These are phyloP conservation scores for Paralagenidium karlingii DNA, from an alignment of 352 stramenopile species.

Conservation along the genomic window DNA sequence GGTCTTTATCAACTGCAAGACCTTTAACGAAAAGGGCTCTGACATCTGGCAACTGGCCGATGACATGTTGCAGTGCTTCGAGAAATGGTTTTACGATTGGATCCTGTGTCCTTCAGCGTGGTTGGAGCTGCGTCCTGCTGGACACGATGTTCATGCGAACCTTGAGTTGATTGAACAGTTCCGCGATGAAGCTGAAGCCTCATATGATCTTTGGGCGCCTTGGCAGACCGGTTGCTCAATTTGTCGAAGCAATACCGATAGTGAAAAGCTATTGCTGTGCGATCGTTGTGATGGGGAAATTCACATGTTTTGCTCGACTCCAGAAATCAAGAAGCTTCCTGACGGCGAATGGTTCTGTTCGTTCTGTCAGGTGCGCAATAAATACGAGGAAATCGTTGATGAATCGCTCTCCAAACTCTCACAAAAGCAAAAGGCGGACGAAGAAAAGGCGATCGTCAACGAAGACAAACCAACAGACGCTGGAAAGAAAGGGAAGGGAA, in stretches of 20 bases:
- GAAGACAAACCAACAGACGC: neutral
- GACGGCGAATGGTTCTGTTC: constrained; percentile 75
- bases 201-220: constrained; percentile 59
- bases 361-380: constrained; percentile 45
- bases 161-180: constrained; percentile 40
- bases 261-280: constrained; percentile 68
- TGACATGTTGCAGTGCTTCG: constrained; percentile 57
- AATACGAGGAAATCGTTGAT: constrained; percentile 20
- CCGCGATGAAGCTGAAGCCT: constrained; percentile 35
- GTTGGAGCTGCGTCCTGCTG: constrained; percentile 50
- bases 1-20: constrained; percentile 81
- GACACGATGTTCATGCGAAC: constrained; percentile 27
- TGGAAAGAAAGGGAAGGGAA: constrained; percentile 4
- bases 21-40: constrained; percentile 71
- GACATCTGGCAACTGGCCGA: constrained; percentile 71
- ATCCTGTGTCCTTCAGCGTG: constrained; percentile 62
- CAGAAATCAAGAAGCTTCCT: constrained; percentile 50
- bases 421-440: neutral
- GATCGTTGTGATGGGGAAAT: constrained; percentile 82
- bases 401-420: constrained; percentile 2
- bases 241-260: constrained; percentile 61
- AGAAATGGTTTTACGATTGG: constrained; percentile 85
- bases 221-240: constrained; percentile 72
- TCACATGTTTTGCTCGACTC: constrained; percentile 74
- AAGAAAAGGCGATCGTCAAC: neutral